Conservation (phyloP, 2,329 filamentous ascomycete genomes). For the Aplosporella prunicola region DNA sequence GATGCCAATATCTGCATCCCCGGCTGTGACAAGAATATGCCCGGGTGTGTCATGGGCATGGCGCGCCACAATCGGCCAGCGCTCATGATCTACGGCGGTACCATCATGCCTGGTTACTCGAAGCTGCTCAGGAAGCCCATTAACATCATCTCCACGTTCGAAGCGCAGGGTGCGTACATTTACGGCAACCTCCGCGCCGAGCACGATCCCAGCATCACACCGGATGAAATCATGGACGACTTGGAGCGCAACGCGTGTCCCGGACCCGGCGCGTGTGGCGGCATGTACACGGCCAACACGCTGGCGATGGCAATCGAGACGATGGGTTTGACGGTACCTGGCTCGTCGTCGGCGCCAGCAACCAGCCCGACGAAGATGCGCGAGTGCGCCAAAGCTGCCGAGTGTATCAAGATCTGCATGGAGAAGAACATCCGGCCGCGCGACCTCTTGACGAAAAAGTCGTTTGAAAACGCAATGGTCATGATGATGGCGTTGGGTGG, state of each 20-base stretch:
- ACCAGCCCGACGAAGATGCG: constrained; percentile 73
- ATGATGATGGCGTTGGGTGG: constrained; percentile 90
- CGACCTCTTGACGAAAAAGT: constrained; percentile 67
- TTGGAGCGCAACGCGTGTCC: constrained; percentile 72
- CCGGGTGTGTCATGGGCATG: constrained; percentile 81
- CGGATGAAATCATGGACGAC: constrained; percentile 74
- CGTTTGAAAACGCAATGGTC: constrained; percentile 82
- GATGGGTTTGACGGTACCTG: constrained; percentile 73
- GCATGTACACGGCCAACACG: constrained; percentile 93
- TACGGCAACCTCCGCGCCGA: constrained; percentile 67
- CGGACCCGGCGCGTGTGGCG: constrained; percentile 70
- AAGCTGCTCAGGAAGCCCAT: constrained; percentile 65
- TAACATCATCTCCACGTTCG: constrained; percentile 84
- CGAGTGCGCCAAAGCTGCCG: constrained; percentile 73
- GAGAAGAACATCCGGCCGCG: constrained; percentile 72
- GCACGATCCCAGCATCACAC: constrained; percentile 56
- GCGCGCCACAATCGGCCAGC: constrained; percentile 85
- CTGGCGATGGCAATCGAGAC: constrained; percentile 88
- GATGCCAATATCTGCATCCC: constrained; percentile 91
- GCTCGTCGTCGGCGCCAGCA: constrained; percentile 76
- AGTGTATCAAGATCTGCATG: constrained; percentile 70
- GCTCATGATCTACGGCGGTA: constrained; percentile 91
- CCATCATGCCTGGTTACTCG: constrained; percentile 80
- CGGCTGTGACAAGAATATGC: constrained; percentile 98
- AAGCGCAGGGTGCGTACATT: constrained; percentile 72